These are phyloP conservation scores for Aspergillus tubingensis DNA, from an alignment of 2,329 filamentous ascomycete species.

Conservation along the genomic window DNA sequence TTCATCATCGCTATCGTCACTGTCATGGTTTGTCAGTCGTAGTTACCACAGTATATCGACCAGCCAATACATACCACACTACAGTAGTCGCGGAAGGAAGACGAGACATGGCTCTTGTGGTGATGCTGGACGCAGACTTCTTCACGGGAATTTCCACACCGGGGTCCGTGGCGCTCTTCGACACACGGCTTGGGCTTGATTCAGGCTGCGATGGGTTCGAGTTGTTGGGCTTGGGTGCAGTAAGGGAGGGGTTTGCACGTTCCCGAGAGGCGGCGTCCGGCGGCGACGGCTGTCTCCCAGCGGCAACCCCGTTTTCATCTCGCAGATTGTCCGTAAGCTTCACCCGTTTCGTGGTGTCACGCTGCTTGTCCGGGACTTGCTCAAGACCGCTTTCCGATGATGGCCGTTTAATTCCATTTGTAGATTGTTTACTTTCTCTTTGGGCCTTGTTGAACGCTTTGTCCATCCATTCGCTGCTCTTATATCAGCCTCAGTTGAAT, in stretches of 20 bases:
- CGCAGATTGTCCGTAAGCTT: constrained; percentile 36
- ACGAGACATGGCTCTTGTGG: constrained; percentile 36
- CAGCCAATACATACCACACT: constrained; percentile 20
- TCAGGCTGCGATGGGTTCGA: constrained; percentile 1
- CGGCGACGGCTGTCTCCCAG: constrained; percentile 2
- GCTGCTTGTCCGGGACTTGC: constrained; percentile 7
- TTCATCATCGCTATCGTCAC: constrained; percentile 22
- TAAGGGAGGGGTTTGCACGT: constrained; percentile 6
- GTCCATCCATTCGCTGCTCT: constrained; percentile 36
- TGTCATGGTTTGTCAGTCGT: constrained; percentile 9
- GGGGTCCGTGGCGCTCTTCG: constrained; percentile 9
- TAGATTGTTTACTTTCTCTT: constrained; percentile 9
- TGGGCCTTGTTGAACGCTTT: constrained; percentile 28
- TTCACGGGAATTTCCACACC: constrained; percentile 34
- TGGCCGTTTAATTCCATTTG: constrained; percentile 19
- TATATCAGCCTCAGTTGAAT: background rate
- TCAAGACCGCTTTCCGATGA: constrained; percentile 13
- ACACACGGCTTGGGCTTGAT: constrained; percentile 12
- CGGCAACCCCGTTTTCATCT: constrained; percentile 20
- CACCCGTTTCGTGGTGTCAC: constrained; percentile 24
- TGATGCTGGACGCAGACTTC: constrained; percentile 23
- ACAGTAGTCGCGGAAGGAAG: constrained; percentile 20
- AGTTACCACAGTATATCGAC: constrained; percentile 8
- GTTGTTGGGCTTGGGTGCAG: background rate
- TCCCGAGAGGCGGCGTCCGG: constrained; percentile 8